Conservation (phyloP, 495 filamentous ascomycete species). For the Trichoderma gamsii region DNA sequence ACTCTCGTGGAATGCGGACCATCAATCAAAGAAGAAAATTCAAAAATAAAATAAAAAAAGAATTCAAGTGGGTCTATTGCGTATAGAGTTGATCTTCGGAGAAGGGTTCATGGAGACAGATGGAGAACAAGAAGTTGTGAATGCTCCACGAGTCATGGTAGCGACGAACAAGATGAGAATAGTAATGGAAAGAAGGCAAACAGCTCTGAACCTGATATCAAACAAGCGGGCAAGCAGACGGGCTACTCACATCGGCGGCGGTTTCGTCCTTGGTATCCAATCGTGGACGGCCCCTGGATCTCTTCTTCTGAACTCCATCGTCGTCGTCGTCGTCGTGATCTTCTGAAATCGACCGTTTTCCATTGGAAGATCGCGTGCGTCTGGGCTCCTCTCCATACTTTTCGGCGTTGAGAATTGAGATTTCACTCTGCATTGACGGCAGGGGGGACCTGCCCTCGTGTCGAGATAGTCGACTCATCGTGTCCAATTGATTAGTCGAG, state of each 20-base stretch:
- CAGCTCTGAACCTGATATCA: no score
- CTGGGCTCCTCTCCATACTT: conserved; percentile 34
- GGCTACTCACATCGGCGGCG: conserved; percentile 42
- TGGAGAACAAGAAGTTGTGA: no score
- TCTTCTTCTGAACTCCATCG: conserved; percentile 42
- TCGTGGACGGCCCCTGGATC: conserved; percentile 59
- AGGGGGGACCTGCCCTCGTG: conserved; percentile 9
- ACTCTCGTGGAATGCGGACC: background rate
- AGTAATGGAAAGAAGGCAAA: no score
- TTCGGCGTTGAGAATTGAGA: conserved; percentile 46
- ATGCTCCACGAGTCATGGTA: no score
- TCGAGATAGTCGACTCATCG: conserved; percentile 20
- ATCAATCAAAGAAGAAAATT: no score
- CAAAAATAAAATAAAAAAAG: no score
- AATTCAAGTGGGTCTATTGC: no score
- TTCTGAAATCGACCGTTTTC: conserved; percentile 16
- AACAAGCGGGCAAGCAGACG: no score
- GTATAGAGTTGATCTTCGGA: no score
- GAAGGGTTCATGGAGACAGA: no score
- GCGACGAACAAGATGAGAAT: no score
- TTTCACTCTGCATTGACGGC: conserved; percentile 32
- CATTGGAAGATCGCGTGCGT: conserved; percentile 20
- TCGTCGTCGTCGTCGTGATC: conserved; percentile 17
- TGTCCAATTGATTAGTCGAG: conserved; percentile 5
- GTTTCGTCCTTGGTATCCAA: conserved; percentile 65